phyloP scores from a whole-genome alignment of 345 rosid species.

The Anacardium occidentale region DNA sequence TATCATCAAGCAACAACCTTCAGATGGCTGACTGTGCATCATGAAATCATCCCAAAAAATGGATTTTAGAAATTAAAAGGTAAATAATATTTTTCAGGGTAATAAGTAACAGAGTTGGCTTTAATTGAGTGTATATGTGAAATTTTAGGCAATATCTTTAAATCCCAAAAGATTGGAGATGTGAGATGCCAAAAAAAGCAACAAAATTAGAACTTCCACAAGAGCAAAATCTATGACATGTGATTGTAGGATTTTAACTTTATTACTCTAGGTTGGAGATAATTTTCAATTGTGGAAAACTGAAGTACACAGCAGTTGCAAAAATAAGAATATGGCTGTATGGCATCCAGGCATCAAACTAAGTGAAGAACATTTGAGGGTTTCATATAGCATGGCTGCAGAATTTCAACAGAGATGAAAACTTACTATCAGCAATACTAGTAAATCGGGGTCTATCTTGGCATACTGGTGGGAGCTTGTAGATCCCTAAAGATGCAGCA shows the following conservation, averaged over 20 bases:
- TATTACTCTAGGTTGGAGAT: background rate
- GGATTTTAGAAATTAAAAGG: background rate
- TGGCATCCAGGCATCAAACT: no score
- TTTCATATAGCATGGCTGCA: background rate
- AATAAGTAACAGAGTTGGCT: background rate
- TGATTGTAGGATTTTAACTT: background rate
- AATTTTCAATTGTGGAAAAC: background rate
- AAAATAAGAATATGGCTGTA: background rate
- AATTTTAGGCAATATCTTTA: no score
- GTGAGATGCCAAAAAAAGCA: background rate
- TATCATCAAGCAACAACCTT: slow-evolving; percentile 14
- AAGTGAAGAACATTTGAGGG: no score
- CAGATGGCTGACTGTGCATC: background rate
- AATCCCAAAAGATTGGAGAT: background rate
- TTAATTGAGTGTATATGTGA: background rate
- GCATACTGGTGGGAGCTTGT: slow-evolving; percentile 79
- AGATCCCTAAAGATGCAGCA: slow-evolving; percentile 87
- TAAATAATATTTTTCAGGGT: background rate
- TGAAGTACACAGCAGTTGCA: background rate
- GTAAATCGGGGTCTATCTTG: slow-evolving; percentile 80
- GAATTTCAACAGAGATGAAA: slow-evolving; percentile 13
- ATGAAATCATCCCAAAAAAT: background rate
- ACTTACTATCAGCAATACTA: slow-evolving; percentile 90
- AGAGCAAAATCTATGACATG: background rate
- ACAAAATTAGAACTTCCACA: background rate